Conservation (phyloP, 2,329 filamentous ascomycete genomes). For the Penicillium hordei region DNA sequence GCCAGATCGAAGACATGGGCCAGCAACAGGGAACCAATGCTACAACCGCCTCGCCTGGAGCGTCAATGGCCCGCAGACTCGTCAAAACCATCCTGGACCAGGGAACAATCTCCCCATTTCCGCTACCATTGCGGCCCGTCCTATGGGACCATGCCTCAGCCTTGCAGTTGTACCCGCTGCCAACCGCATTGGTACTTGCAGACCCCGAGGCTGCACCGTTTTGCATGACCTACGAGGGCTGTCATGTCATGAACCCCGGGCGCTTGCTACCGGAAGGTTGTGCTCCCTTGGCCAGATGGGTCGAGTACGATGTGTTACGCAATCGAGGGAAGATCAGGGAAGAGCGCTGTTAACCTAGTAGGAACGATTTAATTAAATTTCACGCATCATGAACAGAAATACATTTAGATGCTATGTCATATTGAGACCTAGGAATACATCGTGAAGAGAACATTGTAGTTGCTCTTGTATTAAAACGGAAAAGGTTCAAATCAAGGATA, state of each 20-base stretch:
- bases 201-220: slow-evolving; percentile 82
- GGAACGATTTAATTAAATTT: neutral
- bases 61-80: slow-evolving; percentile 65
- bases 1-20: slow-evolving; percentile 31
- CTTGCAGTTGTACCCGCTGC: slow-evolving; percentile 82
- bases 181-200: slow-evolving; percentile 77
- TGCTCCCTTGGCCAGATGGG: slow-evolving; percentile 72
- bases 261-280: slow-evolving; percentile 68
- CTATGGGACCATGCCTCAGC: slow-evolving; percentile 83
- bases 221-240: slow-evolving; percentile 88
- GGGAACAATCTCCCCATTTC: slow-evolving; percentile 83
- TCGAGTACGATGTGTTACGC: slow-evolving; percentile 75
- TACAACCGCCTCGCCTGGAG: slow-evolving; percentile 28
- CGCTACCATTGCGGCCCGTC: slow-evolving; percentile 73
- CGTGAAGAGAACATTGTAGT: slow-evolving; percentile 13
- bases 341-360: slow-evolving; percentile 52
- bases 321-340: slow-evolving; percentile 63
- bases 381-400: slow-evolving; percentile 8
- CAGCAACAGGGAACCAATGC: slow-evolving; percentile 16
- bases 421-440: slow-evolving; percentile 25
- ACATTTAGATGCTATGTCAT: slow-evolving; percentile 10
- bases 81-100: slow-evolving; percentile 93
- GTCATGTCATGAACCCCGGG: slow-evolving; percentile 92
- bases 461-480: slow-evolving; percentile 2
- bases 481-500: neutral